A percentile compares a stretch with the other conserved stretches of the same genome.
phyloP scores from a whole-genome alignment of 352 stramenopile species.

The Globisporangium cederbergense region DNA sequence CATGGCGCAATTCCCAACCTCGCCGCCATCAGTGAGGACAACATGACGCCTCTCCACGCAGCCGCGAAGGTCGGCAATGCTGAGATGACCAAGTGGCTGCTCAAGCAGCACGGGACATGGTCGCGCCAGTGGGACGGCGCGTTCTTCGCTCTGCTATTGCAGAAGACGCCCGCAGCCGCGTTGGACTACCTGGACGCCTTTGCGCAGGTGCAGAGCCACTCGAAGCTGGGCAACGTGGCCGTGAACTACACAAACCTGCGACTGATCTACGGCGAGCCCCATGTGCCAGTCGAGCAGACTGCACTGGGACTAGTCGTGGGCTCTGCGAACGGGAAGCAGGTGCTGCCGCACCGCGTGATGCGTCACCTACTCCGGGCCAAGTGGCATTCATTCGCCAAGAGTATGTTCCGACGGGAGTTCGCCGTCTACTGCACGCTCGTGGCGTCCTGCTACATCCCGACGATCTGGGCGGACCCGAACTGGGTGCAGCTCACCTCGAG shows the following conservation, averaged over 20 bases:
- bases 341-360: constrained; percentile 58
- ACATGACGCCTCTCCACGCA: constrained; percentile 42
- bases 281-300: constrained; percentile 42
- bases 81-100: constrained; percentile 48
- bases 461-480: constrained; percentile 47
- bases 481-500: constrained; percentile 37
- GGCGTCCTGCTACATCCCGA: constrained; percentile 51
- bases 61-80: constrained; percentile 55
- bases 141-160: constrained; percentile 53
- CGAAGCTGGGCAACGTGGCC: constrained; percentile 37
- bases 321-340: constrained; percentile 29
- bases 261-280: constrained; percentile 48
- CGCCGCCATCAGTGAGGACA: constrained; percentile 9
- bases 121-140: constrained; percentile 34
- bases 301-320: constrained; percentile 36
- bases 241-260: constrained; percentile 49
- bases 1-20: constrained; percentile 39
- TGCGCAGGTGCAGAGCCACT: constrained; percentile 40
- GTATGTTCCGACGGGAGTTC: constrained; percentile 53
- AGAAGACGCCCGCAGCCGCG: constrained; percentile 40
- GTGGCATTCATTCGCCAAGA: constrained; percentile 49
- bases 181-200: constrained; percentile 53
- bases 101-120: constrained; percentile 36
- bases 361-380: constrained; percentile 50
- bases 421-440: constrained; percentile 44